Evolutionary conservation across 352 stramenopile genomes (phyloP), one percentile per base, ranked within the genome.

Genomic region (Globisporangium alternatum): DNA sequence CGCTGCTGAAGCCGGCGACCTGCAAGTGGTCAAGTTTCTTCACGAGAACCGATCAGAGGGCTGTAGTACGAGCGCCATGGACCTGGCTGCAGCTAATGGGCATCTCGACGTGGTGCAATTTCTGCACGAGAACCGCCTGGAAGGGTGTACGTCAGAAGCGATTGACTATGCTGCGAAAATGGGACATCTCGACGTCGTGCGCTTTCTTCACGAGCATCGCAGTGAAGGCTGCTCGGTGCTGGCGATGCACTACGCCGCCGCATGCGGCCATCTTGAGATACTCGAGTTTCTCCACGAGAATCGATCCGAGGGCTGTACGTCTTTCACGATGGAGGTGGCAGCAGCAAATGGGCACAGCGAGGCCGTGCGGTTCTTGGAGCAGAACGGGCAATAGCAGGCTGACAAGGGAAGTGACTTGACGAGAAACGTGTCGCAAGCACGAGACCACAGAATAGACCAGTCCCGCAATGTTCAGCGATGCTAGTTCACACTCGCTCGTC

Each of bases 201-300:
- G 30, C 17, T 56, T 25, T 28, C 51, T 56, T 22, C 51, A 56
- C 17, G 51, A 41, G 9, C 33, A 43, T 22, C 51, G 51, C 1
- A 12, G n/a, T 13, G 51, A 56, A 28, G 51, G 51, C 7, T 56
- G 51, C 30, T 56, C 51, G 17, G 22, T 41, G 30, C 30, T 56
- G 9, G 51, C 51, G 51, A 56, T 56, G 51, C 51, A 56, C 51
- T 56, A 56, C 51, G 51, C 51, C 15, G 51, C 51, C 35, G 51
- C 35, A 9, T 25, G 15, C 8, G 51, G 51, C 8, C 51, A 30
- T 15, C 51, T 56, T 7, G 51, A 21, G 51, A 43, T 43, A 21
- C 17, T 56, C 6, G 15, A 28, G 30, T 56, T 43, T 43, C 51
- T 56, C 1, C 51, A 43, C 8, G 30, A 43, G 51, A 33, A 41